Evolutionary conservation across 139 green algal genomes (phyloP).

Genomic region (Coelastrella sp.): DNA sequence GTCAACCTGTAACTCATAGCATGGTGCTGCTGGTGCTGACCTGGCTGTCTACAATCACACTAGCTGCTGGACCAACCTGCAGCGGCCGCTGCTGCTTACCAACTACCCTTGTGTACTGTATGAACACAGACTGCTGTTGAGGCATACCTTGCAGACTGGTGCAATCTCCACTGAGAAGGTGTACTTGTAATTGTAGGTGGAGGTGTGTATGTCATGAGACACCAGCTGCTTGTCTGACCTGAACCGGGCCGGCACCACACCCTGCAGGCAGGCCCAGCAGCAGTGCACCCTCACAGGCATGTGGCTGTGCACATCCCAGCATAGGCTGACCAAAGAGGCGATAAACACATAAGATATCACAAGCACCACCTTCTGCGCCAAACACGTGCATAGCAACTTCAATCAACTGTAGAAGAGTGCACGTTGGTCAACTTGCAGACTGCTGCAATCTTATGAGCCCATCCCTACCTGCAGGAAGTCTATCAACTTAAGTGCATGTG

Average conservation of each 20-base stretch:
- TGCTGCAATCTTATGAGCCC: not conserved
- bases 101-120: not conserved
- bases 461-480: conserved; percentile 90
- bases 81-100: not conserved
- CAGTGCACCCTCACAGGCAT: too few relatives aligned
- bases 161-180: conserved; percentile 97
- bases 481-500: conserved; percentile 93
- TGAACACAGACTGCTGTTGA: not conserved
- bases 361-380: not conserved
- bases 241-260: conserved; percentile 73
- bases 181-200: conserved; percentile 99
- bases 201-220: conserved; percentile 92
- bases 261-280: conserved; percentile 42
- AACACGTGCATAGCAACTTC: not conserved
- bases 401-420: not conserved
- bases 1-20: too few relatives aligned
- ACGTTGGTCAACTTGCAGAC: not conserved
- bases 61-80: not conserved
- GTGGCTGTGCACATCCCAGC: too few relatives aligned
- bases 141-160: conserved; percentile 87
- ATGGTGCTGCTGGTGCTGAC: not conserved
- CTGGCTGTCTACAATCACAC: not conserved
- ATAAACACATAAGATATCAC: too few relatives aligned
- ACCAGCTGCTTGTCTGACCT: conserved; percentile 98
- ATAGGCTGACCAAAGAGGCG: too few relatives aligned